Percentiles rank a stretch among this genome's conserved stretches.
Evolutionary conservation across 139 green algal species (phyloP).

Genomic region (Tetradesmus lagerheimii): DNA sequence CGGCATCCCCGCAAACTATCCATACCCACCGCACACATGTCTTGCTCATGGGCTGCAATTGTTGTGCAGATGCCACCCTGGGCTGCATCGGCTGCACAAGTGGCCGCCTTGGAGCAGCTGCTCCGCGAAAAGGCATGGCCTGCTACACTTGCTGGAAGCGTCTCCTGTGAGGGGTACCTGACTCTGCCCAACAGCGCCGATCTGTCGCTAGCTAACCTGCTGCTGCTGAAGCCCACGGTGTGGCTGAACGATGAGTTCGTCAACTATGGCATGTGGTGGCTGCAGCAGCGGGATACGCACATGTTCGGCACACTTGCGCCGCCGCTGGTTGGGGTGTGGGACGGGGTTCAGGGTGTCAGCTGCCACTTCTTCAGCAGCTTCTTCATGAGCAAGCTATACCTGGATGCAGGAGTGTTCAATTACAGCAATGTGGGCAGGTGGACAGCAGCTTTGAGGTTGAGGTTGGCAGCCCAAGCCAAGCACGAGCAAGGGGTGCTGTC

Average conservation of each 20-base stretch:
- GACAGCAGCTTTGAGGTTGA: neutral
- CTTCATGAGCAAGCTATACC: slow-evolving; percentile 23
- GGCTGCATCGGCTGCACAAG: neutral
- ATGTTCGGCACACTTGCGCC: neutral
- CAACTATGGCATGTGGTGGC: neutral
- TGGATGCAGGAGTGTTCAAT: neutral
- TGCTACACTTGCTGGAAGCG: neutral
- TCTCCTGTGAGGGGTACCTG: neutral
- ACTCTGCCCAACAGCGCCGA: neutral
- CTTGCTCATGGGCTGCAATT: neutral
- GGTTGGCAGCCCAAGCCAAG: neutral
- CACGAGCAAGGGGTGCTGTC: neutral
- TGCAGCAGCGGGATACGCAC: slow-evolving; percentile 15
- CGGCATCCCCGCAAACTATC: too few species aligned
- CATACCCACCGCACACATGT: neutral
- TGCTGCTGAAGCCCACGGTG: neutral
- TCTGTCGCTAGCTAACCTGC: neutral
- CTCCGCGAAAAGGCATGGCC: neutral
- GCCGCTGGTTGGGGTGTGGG: neutral
- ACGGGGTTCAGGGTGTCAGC: neutral
- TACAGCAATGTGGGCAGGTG: neutral
- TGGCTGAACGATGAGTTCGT: slow-evolving; percentile 32
- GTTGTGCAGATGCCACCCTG: slow-evolving; percentile 7
- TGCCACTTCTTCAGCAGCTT: slow-evolving; percentile 45
- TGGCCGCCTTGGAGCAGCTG: neutral